Base-by-base conservation (phyloP, 2,329 filamentous ascomycete genomes). In the Passalora sequoiae region DNA sequence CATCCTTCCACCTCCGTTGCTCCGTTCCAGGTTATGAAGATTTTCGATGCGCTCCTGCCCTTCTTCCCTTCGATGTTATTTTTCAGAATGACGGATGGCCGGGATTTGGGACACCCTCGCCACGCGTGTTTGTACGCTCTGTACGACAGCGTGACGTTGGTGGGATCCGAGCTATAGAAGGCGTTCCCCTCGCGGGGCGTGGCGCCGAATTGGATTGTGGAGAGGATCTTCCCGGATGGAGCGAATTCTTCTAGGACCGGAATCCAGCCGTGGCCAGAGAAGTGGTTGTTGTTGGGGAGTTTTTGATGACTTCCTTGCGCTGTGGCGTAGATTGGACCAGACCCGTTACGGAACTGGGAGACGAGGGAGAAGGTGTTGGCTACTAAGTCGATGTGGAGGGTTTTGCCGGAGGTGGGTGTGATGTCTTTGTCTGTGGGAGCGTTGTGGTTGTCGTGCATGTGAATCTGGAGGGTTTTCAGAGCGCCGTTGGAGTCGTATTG, bases 21-120 rank as follows among this genome's bases (percentile, higher is more conserved):
- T 1, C 69, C 69, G 43, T 72, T 72, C 70, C 69, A 72, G 10
- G 69, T 75, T 1, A 77, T 71, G 53, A 74, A 78, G 1, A 66
- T 50, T 6, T n/a, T 36, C 2, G 33, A 36, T 24, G 17, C 33
- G 9, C 20, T 17, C 9, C 33, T 20, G 5, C 17, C 17, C 4
- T 62, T 60, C 10, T 43, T 44, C 4, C 40, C 42, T 3, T 29
- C 4, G 3, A 38, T 15, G 2, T 16, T 39, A 4, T 40, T 40
- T 16, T 28, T 8, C 10, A 33, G 40, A 6, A 44, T 38, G 1
- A 56, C 39, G 8, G 27, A 12, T 4, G 49, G 51, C 17, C 40
- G 43, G 5, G 49, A 30, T 9, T 21, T 39, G 2, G 53, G 53
- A 42, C 51, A 54, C n/a, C 53, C 53, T 3, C 37, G 30, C 53